Percentiles rank a stretch among this genome's conserved stretches.
phyloP scores from a whole-genome alignment of 2,329 filamentous ascomycete genomes.

The Fusarium sp. region DNA sequence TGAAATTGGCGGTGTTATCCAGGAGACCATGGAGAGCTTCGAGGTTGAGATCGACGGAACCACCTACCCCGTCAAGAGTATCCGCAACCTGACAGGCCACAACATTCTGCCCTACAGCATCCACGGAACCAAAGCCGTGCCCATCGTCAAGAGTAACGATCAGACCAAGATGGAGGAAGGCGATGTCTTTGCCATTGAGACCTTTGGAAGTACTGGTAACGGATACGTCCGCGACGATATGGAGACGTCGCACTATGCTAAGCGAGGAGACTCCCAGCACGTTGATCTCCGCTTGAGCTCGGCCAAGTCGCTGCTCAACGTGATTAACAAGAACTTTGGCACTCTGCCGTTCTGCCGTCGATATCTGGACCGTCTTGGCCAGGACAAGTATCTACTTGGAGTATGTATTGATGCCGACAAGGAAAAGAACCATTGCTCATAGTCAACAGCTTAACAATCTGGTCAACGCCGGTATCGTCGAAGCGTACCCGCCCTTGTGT shows the following conservation, averaged over 20 bases:
- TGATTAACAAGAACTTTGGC: slow-evolving; percentile 96
- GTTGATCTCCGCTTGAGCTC: slow-evolving; percentile 80
- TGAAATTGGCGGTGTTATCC: slow-evolving; percentile 83
- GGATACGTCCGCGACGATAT: slow-evolving; percentile 88
- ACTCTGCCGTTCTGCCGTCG: slow-evolving; percentile 90
- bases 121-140: slow-evolving; percentile 91
- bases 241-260: slow-evolving; percentile 90
- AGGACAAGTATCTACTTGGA: slow-evolving; percentile 92
- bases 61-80: slow-evolving; percentile 82
- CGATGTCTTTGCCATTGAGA: slow-evolving; percentile 94
- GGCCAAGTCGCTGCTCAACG: slow-evolving; percentile 83
- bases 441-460: slow-evolving; percentile 78
- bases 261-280: slow-evolving; percentile 75
- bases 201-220: slow-evolving; percentile 91
- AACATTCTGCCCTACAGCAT: slow-evolving; percentile 90
- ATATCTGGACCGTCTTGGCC: slow-evolving; percentile 90
- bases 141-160: slow-evolving; percentile 88
- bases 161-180: slow-evolving; percentile 98
- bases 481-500: slow-evolving; percentile 87
- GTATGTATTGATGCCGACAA: slow-evolving; percentile 57
- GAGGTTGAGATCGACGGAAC: slow-evolving; percentile 84
- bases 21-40: slow-evolving; percentile 93
- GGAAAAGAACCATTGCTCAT: not conserved
- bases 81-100: slow-evolving; percentile 88
- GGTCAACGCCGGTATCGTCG: slow-evolving; percentile 82